Conservation (phyloP, 345 rosid species). For the Gossypium turneri region DNA sequence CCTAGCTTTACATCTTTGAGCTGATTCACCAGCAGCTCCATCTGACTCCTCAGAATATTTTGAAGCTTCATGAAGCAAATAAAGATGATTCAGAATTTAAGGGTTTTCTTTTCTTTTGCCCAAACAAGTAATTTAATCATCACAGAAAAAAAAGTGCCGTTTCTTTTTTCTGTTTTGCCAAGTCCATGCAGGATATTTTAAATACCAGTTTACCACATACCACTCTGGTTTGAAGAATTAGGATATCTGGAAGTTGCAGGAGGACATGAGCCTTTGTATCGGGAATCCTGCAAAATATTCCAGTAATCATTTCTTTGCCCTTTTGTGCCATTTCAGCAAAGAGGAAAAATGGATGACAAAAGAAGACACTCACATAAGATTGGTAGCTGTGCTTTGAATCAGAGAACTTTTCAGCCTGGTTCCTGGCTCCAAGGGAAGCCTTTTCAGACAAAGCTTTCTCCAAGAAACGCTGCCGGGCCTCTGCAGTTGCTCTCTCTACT, state of each 20-base stretch:
- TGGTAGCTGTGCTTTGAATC: conserved; percentile 38
- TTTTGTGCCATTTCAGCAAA: neutral
- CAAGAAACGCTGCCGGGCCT: conserved; percentile 85
- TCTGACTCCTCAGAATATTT: conserved; percentile 27
- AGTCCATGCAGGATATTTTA: neutral
- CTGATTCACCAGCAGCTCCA: conserved; percentile 50
- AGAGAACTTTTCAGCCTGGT: conserved; percentile 45
- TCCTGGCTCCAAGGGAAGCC: conserved; percentile 40
- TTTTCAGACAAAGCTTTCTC: conserved; percentile 78
- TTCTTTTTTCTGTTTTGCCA: neutral
- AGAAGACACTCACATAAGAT: conserved; percentile 43
- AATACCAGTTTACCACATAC: conserved; percentile 31
- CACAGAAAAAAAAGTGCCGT: neutral
- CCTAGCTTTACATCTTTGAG: conserved; percentile 60
- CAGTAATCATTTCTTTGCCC: neutral
- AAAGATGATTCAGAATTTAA: conserved; percentile 20
- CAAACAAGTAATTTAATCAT: neutral
- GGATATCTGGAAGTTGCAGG: conserved; percentile 33
- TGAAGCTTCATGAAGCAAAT: conserved; percentile 32
- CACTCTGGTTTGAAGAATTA: conserved; percentile 34
- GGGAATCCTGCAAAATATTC: conserved; percentile 53
- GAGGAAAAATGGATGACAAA: conserved; percentile 4
- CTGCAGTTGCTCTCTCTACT: conserved; percentile 31
- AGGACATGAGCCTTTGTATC: conserved; percentile 40
- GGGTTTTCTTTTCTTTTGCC: neutral